These are phyloP conservation scores for Aspergillus sergii DNA, from an alignment of 2,329 filamentous ascomycete species.

Conservation along the genomic window DNA sequence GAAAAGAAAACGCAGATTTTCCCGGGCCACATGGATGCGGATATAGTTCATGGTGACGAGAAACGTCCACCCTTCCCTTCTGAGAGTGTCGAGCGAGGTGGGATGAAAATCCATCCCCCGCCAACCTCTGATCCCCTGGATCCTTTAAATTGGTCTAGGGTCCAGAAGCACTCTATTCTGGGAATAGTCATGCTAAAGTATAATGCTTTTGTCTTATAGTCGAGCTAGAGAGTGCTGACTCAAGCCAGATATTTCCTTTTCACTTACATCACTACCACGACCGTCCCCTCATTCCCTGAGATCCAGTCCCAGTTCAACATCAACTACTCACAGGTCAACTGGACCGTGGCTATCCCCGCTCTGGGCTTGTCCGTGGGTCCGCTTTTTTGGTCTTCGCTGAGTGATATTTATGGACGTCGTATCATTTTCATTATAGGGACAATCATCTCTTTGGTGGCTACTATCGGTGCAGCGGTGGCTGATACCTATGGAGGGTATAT, in stretches of 20 bases:
- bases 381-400: constrained; percentile 52
- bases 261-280: constrained; percentile 61
- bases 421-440: constrained; percentile 53
- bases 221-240: not conserved
- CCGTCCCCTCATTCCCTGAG: constrained; percentile 56
- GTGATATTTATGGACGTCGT: constrained; percentile 58
- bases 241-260: constrained; percentile 56
- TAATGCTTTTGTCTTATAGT: constrained; percentile 16
- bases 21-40: not conserved
- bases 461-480: constrained; percentile 46
- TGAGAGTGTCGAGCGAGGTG: constrained; percentile 22
- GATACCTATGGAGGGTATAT: constrained; percentile 54
- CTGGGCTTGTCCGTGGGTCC: constrained; percentile 57
- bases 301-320: constrained; percentile 53
- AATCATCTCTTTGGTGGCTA: constrained; percentile 45
- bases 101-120: constrained; percentile 42
- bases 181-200: constrained; percentile 58
- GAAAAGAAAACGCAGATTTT: not conserved
- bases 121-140: constrained; percentile 53
- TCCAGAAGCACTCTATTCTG: constrained; percentile 53
- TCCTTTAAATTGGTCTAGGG: constrained; percentile 56
- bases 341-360: constrained; percentile 57
- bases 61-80: constrained; percentile 2
- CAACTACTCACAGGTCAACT: constrained; percentile 53
- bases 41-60: not conserved